These are phyloP conservation scores for Kalaharituber pfeilii DNA, from an alignment of 2,329 filamentous ascomycete genomes.

Conservation along the genomic window DNA sequence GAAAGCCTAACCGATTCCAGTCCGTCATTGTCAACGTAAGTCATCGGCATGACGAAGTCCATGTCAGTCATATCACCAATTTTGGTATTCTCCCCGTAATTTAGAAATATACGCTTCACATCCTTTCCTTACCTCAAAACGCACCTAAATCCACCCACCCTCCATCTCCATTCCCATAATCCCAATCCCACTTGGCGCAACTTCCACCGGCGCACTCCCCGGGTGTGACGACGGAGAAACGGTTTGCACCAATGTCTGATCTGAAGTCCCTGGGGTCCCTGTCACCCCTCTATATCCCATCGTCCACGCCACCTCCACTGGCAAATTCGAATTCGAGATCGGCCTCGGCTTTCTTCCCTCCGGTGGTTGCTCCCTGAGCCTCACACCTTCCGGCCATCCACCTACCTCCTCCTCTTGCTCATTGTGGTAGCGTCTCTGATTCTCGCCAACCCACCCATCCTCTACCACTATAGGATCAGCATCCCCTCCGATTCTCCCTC, in stretches of 20 bases:
- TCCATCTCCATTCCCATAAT: not conserved
- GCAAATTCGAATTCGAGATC: not conserved
- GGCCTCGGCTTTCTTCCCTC: not conserved
- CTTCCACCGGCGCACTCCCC: not conserved
- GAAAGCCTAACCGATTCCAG: too few relatives aligned
- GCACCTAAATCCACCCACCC: not conserved
- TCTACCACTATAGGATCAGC: not conserved
- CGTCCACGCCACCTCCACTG: not conserved
- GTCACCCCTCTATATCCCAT: not conserved
- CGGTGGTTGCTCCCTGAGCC: not conserved
- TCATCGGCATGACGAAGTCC: too few relatives aligned
- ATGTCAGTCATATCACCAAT: too few relatives aligned
- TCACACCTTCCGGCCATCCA: not conserved
- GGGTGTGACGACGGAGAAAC: not conserved
- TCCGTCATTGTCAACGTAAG: too few relatives aligned
- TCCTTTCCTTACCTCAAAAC: too few relatives aligned
- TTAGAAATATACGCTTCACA: too few relatives aligned
- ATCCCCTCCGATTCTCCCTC: not conserved
- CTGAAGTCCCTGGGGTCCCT: not conserved
- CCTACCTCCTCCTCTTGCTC: not conserved
- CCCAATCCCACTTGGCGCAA: too few relatives aligned
- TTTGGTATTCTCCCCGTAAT: too few relatives aligned
- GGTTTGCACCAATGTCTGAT: too few relatives aligned
- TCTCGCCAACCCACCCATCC: too few relatives aligned
- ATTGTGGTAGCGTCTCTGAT: too few relatives aligned